Conservation (phyloP, 2,329 filamentous ascomycete species). For the Seiridium cupressi region DNA sequence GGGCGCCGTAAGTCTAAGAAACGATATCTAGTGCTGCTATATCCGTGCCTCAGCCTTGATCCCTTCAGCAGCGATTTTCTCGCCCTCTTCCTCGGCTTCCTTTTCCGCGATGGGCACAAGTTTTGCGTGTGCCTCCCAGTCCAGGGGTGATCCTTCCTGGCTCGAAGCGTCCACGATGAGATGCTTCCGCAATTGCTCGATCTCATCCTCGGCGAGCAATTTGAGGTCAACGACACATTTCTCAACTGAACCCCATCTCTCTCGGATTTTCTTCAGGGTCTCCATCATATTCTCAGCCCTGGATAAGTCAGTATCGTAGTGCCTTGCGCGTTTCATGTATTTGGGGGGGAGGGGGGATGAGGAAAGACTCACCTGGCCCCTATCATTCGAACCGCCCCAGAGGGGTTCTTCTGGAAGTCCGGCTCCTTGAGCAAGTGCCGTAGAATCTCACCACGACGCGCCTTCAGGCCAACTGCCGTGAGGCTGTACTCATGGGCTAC, state of each 20-base stretch:
- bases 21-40: background rate
- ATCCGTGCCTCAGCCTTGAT: background rate
- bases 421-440: constrained; percentile 48
- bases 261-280: constrained; percentile 53
- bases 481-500: constrained; percentile 62
- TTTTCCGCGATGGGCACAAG: background rate
- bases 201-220: constrained; percentile 52
- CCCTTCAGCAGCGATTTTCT: constrained; percentile 4
- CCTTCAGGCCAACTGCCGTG: constrained; percentile 53
- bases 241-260: constrained; percentile 62
- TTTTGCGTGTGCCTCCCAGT: constrained; percentile 1
- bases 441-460: constrained; percentile 31
- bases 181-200: constrained; percentile 36
- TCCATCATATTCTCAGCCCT: constrained; percentile 47
- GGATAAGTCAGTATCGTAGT: constrained; percentile 2
- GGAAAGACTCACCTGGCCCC: constrained; percentile 35
- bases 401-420: constrained; percentile 43
- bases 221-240: constrained; percentile 59
- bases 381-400: constrained; percentile 43
- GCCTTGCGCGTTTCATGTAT: no score
- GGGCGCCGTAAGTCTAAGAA: no score
- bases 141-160: background rate
- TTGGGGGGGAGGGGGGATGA: background rate
- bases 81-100: background rate
- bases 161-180: constrained; percentile 21